Conservation (phyloP, 208 protist genomes). For the Angomonas deanei region DNA sequence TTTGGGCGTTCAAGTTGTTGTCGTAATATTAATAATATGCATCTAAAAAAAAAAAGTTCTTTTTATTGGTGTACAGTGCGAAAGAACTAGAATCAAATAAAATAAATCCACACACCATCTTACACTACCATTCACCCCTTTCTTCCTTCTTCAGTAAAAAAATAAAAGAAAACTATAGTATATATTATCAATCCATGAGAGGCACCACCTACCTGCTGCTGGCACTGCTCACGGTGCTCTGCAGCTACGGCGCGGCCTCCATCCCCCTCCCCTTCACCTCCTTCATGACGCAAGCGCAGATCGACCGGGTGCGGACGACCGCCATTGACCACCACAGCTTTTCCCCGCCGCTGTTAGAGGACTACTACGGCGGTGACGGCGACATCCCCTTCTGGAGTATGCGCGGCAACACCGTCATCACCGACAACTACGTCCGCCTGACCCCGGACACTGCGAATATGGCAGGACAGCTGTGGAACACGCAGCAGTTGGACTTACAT, state of each 20-base stretch:
- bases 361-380: conserved; percentile 63
- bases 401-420: conserved; percentile 68
- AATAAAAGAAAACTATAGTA: not conserved
- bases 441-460: conserved; percentile 43
- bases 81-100: not conserved
- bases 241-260: not conserved
- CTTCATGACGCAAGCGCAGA: conserved; percentile 9
- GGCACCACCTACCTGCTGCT: not conserved
- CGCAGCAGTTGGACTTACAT: conserved; percentile 58
- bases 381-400: conserved; percentile 77
- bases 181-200: not conserved
- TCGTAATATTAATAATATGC: not conserved
- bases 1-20: not conserved
- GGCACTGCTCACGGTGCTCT: not conserved
- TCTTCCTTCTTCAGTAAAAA: not conserved
- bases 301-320: conserved; percentile 32
- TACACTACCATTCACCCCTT: not conserved
- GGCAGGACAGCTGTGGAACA: conserved; percentile 77
- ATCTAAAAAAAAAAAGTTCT: not conserved
- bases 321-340: conserved; percentile 70
- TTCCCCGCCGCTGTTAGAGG: conserved; percentile 48
- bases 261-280: not conserved
- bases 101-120: not conserved
- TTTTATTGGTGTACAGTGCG: not conserved
- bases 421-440: conserved; percentile 79